Base-by-base conservation (phyloP, 805 yeast genomes). In the Tetrapisispora iriomotensis region DNA sequence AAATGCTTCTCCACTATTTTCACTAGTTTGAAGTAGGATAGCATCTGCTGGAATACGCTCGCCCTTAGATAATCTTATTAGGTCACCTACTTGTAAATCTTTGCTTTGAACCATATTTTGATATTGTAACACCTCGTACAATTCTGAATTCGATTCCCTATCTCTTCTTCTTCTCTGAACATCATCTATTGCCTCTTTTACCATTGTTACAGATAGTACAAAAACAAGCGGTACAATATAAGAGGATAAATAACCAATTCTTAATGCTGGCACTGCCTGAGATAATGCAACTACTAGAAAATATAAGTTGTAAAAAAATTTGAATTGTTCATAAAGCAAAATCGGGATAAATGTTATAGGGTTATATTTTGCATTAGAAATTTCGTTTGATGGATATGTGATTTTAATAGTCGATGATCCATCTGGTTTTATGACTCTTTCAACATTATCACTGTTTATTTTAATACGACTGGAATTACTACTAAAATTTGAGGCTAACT, bases 141-240 rank as follows among this genome's bases (percentile, higher is more conserved):
- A 58, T 61, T 90, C 96, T 51, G 74, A 74, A 54, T 92, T 92
- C 36, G 92, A 86, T 50, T 88, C 97, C 29, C 68, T 68, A 58
- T 92, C 99, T 45, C 99, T 73, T 44, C 94, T 72, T 36, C 97
- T 72, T 55, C 99, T 77, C 42, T 82, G 83, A 8, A 90, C 72
- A 61, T 92, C 99, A 62, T 92, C 99, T 48, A 83, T 70, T 0
- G 96, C 97, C 58, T 92, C 99, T 59, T 92, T 92, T 49, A 79
- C 67, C 95, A 94, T 88, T 1, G 98, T 94, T 7, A 92, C 94
- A 0, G 82, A 67, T 30, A 92, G 65, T 12, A 92, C 98, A 66
- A 92, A 92, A 1, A 84, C 96, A 42, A 92, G 70, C 0, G 99
- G 99, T 7, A 88, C 96, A 15, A 94, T 71, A 58, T 92, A 92